Conservation (phyloP, 805 yeast species). For the Barnettozyma sucrosica region DNA sequence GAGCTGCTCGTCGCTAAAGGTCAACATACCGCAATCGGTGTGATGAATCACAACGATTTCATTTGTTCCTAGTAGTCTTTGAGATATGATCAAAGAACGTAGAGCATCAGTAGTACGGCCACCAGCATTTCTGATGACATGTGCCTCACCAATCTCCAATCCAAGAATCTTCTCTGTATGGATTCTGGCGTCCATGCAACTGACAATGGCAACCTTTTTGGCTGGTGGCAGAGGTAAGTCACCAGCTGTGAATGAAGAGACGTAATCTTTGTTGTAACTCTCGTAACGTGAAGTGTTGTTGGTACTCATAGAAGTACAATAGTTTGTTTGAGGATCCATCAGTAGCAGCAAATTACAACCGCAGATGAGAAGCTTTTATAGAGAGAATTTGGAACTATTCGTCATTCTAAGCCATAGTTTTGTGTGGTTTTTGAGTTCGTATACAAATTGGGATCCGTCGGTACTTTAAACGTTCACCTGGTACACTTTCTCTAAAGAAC, state of each 20-base stretch:
- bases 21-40: constrained; percentile 41
- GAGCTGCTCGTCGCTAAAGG: constrained; percentile 31
- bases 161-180: constrained; percentile 7
- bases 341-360: no score
- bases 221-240: constrained; percentile 31
- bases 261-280: constrained; percentile 3
- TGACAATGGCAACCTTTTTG: constrained; percentile 31
- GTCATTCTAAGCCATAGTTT: background rate
- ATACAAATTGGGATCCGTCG: background rate
- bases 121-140: constrained; percentile 40
- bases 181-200: constrained; percentile 25
- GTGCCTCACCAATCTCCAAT: constrained; percentile 38
- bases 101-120: constrained; percentile 37
- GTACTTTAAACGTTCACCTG: background rate
- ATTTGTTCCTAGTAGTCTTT: constrained; percentile 34
- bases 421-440: no score
- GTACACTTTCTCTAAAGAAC: constrained; percentile 25
- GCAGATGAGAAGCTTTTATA: background rate
- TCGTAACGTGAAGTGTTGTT: constrained; percentile 2
- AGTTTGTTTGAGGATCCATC: no score
- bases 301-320: no score
- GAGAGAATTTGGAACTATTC: no score
- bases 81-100: constrained; percentile 35
- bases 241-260: constrained; percentile 3
- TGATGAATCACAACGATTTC: constrained; percentile 37